Base-by-base conservation (phyloP, 108 stramenopile species). In the Cyclostephanos invisitatus region DNA sequence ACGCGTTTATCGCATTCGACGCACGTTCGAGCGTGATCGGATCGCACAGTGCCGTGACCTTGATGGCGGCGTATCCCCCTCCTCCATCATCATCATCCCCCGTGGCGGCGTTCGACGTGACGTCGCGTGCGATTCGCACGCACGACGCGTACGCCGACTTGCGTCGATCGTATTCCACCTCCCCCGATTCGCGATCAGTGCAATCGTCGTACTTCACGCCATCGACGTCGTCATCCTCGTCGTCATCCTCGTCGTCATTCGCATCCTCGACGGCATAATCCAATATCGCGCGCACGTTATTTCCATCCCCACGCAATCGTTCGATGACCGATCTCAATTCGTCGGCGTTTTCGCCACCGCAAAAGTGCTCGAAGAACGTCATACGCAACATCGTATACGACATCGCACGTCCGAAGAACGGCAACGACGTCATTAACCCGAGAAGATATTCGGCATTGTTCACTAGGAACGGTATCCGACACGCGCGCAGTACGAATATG, bases 261-360 rank as follows among this genome's bases (percentile, higher is more conserved):
- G 94, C 97, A 38, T 70, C 84, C 77, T 99, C 98, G 15, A 96
- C 98, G 10, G 98, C 98, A 84, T 98, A 98, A 73, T 99, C 98
- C 14, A 99, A 76, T 50, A 99, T 99, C 20, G 89, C 80, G 0
- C 92, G 92, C 63, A 98, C 85, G 18, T 75, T n/a, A n/a, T n/a
- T 80, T 32, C 32, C 32, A 24, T 64, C 46, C 9, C 61, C 37
- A 38, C 80, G 51, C 3, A 99, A 80, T 32, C 54, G 69, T 8
- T 78, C 51, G 27, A 98, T 79, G 10, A 83, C 81, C 20, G 87
- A 94, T 29, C 73, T 59, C 54, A 98, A 85, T 29, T 78, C 79
- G 1, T 83, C 57, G 42, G 71, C 76, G 65, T 92, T 83, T 64
- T 95, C 91, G 0, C 97, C 98, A 9, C 92, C 97, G 79, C 98